Evolutionary conservation across 371 early-diverging fungal genomes (phyloP).

Genomic region (Sporodiniella umbellata): DNA sequence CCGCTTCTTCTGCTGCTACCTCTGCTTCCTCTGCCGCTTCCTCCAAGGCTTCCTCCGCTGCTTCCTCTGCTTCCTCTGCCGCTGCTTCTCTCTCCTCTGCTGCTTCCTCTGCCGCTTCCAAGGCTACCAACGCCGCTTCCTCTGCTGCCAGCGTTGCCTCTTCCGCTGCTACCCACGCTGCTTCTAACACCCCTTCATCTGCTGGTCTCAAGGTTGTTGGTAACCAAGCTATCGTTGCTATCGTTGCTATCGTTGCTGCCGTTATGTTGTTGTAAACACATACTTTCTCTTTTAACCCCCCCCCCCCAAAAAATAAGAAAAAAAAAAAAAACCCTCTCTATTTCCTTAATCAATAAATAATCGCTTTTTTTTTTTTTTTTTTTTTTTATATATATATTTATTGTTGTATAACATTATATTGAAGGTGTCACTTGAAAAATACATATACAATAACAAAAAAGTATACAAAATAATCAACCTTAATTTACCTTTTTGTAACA

Average conservation of each 20-base stretch:
- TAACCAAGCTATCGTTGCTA: constrained; percentile 17
- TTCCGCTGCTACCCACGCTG: constrained; percentile 5
- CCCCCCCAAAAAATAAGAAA: too few species aligned
- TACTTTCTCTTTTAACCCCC: too few species aligned
- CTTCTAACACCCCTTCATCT: constrained; percentile 5
- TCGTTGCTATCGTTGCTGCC: constrained; percentile 13
- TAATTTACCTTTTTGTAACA: too few species aligned
- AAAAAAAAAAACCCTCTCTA: too few species aligned
- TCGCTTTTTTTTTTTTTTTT: too few species aligned
- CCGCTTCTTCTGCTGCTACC: constrained; percentile 3
- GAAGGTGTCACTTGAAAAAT: too few species aligned
- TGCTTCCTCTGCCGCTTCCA: background rate
- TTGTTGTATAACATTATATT: too few species aligned
- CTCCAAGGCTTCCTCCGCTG: background rate
- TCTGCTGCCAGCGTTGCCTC: constrained; percentile 5
- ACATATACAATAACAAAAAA: too few species aligned
- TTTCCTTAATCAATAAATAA: too few species aligned
- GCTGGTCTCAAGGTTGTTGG: constrained; percentile 8
- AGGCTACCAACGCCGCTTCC: constrained; percentile 3
- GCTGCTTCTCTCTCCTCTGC: background rate
- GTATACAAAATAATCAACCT: too few species aligned
- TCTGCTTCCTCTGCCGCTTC: background rate
- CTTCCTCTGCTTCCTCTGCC: constrained; percentile 6
- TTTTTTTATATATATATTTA: too few species aligned
- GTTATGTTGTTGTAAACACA: constrained; percentile 7